Conservation (phyloP, 148 eudicot species). For the Vaccinium vitisidaea region DNA sequence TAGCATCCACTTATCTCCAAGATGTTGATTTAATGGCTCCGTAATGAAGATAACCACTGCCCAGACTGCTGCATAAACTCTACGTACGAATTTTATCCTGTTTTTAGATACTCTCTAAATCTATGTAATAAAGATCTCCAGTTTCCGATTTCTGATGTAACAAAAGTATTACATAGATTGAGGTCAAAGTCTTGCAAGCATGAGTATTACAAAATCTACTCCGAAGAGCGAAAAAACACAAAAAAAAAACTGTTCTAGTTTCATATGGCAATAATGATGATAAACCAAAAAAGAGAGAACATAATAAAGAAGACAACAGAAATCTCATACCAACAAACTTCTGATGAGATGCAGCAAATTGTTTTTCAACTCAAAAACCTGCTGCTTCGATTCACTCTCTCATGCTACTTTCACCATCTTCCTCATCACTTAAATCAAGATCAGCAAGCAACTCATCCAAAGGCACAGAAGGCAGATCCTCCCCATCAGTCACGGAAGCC, state of each 20-base stretch:
- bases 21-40: not conserved
- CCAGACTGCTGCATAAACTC: not conserved
- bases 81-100: not conserved
- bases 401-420: conserved; percentile 44
- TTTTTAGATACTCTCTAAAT: not conserved
- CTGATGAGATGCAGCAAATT: not conserved
- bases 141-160: not conserved
- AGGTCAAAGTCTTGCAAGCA: not conserved
- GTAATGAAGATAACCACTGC: not conserved
- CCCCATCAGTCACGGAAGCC: conserved; percentile 58
- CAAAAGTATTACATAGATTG: not conserved
- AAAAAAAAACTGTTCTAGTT: not conserved
- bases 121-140: not conserved
- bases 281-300: not conserved
- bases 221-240: not conserved
- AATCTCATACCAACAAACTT: not conserved
- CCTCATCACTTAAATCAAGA: conserved; percentile 49
- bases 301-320: not conserved
- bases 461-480: conserved; percentile 53
- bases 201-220: not conserved
- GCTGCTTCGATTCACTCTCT: conserved; percentile 30
- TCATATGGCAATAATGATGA: not conserved
- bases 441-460: conserved; percentile 73
- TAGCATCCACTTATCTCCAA: not conserved
- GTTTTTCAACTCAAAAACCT: not conserved